Evolutionary conservation across 306 rosid genomes (phyloP), one percentile per base, ranked within the genome.

Genomic region (Pterocarpus macrocarpus): DNA sequence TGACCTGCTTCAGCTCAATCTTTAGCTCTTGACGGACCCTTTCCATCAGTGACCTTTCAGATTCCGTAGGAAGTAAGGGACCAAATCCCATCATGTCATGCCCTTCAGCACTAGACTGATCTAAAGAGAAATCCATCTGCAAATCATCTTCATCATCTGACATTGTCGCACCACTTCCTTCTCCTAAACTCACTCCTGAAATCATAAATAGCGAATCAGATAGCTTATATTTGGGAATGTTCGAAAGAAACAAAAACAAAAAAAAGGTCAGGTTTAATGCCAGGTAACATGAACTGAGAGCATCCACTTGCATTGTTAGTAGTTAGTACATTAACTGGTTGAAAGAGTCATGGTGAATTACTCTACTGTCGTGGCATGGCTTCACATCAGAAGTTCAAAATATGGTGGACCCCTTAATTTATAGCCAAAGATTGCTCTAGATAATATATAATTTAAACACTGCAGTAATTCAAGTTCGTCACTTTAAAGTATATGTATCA

Each of bases 51-150:
- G 99, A 92, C 73, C 99, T 86, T 77, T 96, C 99, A 39, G 99
- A 93, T 84, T 96, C 99, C 0, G 98, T 96, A 4, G 99, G 99
- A 73, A 93, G 94, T 16, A 93, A 78, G 1, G 97, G 98, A 47
- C 98, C 99, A 66, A 96, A 91, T 65, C 98, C 98, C 98, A 96
- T 92, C 91, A 90, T 88, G 91, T 96, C 98, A 69, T 95, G 94
- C 0, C 82, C 93, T 28, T 88, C 99, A 34, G 39, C 80, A 30
- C 50, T 85, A 0, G 94, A 86, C 75, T 89, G 99, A 64, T 95
- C 98, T 28, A 95, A 68, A 63, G 90, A 84, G 79, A 89, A 93
- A 82, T 95, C 97, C 90, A 92, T 89, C 45, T 71, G 97, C 81
- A 90, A 4, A 0, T 95, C 99, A 36, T 95, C 98, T 44, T 95